Evolutionary conservation across 1,284 basidiomycete genomes (phyloP), one percentile per base, ranked within the genome.

Genomic region (Ustilago esculenta): DNA sequence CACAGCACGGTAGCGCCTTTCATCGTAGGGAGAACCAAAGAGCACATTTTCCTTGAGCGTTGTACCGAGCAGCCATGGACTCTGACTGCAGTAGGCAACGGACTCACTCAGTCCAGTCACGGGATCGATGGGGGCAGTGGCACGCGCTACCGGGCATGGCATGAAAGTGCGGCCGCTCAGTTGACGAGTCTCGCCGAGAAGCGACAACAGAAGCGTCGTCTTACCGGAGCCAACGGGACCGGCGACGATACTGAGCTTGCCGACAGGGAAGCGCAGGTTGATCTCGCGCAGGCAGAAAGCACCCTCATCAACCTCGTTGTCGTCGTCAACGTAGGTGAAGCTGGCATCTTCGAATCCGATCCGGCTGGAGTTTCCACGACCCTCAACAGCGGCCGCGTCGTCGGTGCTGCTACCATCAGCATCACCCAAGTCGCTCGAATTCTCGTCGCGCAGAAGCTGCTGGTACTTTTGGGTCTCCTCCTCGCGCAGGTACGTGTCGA

Each of bases 41-140:
- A 96, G 83, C 67, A 97, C 95, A 73, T 97, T 98, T 44, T 95
- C 92, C 86, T 90, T 90, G 82, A 98, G 93, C 4, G 90, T 92
- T 0, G 92, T 93, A 79, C 96, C 96, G 54, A 92, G 88, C 30
- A 96, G 86, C 92, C 92, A 94, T 0, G 93, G 89, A 1, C 88
- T 87, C 84, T 97, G 94, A n/a, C 94, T 92, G 11, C 96, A 94
- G 83, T 93, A 98, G 0, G 92, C 94, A 56, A 94, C 88, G 9
- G 88, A 85, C 72, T 92, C 89, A 73, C 87, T 86, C 30, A 90
- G 82, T 0, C 90, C 88, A 21, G 87, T 83, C 20, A 86, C 84
- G 2, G 80, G 84, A 55, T 85, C 84, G 18, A 74, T 61, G 14
- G 67, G 71, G 3, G 73, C 61, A 5, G 74, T 67, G 11, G 77